Evolutionary conservation across 2,329 filamentous ascomycete species (phyloP).

Genomic region (Exophiala sideris): DNA sequence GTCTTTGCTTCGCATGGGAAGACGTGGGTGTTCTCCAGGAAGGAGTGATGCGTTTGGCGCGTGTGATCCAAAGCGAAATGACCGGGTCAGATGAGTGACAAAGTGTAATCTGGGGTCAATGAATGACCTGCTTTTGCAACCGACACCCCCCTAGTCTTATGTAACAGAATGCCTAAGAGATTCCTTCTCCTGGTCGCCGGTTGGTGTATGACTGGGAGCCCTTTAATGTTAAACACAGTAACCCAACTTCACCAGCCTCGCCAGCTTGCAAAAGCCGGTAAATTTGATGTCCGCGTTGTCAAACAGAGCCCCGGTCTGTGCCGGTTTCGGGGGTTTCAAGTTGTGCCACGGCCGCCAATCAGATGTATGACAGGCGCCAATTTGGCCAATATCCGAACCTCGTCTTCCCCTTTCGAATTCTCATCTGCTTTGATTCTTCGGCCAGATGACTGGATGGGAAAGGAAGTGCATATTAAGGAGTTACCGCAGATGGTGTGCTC

Average conservation of each 20-base stretch:
- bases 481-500: not conserved
- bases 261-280: not conserved
- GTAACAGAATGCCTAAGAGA: no score
- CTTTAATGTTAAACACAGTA: no score
- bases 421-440: not conserved
- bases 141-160: not conserved
- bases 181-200: no score
- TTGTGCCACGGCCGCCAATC: conserved; percentile 15
- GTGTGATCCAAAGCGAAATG: conserved; percentile 29
- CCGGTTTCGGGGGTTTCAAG: conserved; percentile 22
- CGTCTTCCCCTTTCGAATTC: conserved; percentile 1
- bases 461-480: conserved; percentile 15
- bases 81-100: conserved; percentile 12
- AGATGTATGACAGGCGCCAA: conserved; percentile 2
- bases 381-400: conserved; percentile 5
- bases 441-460: conserved; percentile 3
- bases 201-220: no score
- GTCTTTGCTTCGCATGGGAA: conserved; percentile 72
- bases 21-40: conserved; percentile 63
- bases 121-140: conserved; percentile 2
- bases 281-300: conserved; percentile 3
- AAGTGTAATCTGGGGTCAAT: not conserved
- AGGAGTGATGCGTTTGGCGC: conserved; percentile 63
- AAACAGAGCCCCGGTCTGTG: conserved; percentile 5
- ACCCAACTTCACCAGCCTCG: no score